Conservation (phyloP, 805 yeast species). For the Myxozyma nipponensis region DNA sequence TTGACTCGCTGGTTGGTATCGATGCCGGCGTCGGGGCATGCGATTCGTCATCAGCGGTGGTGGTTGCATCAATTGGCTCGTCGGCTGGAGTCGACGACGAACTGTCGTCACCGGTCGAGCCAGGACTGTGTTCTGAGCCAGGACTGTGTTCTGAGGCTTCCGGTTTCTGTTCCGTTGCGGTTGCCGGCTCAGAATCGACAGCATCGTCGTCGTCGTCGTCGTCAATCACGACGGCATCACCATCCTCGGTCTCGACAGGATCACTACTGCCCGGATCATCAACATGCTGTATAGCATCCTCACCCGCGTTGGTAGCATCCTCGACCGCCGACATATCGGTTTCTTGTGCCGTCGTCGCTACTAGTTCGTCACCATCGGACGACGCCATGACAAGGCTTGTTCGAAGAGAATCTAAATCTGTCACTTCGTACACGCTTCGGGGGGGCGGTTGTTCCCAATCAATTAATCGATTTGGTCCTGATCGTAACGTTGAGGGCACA, state of each 20-base stretch:
- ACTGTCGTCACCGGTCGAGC: not conserved
- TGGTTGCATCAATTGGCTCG: conserved; percentile 1
- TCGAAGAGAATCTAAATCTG: too few species aligned
- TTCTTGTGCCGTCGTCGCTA: too few species aligned
- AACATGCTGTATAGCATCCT: not conserved
- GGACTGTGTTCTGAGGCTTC: not conserved
- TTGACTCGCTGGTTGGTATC: too few species aligned
- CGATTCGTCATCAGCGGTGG: conserved; percentile 2
- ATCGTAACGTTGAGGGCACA: too few species aligned
- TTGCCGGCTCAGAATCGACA: not conserved
- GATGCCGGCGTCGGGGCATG: conserved; percentile 2
- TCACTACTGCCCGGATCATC: not conserved
- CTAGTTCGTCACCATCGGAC: too few species aligned
- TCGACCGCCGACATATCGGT: not conserved
- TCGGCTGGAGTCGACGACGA: not conserved
- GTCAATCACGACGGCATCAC: not conserved
- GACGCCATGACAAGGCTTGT: too few species aligned
- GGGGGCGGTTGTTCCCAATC: too few species aligned
- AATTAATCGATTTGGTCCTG: too few species aligned
- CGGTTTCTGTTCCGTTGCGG: not conserved
- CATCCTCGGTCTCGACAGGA: not conserved
- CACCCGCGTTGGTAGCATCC: not conserved
- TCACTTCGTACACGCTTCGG: too few species aligned
- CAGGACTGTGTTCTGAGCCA: conserved; percentile 1
- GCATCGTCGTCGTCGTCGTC: not conserved